Evolutionary conservation across 345 rosid species (phyloP), one percentile per base, ranked within the genome.

Genomic region (Citropsis articulata): DNA sequence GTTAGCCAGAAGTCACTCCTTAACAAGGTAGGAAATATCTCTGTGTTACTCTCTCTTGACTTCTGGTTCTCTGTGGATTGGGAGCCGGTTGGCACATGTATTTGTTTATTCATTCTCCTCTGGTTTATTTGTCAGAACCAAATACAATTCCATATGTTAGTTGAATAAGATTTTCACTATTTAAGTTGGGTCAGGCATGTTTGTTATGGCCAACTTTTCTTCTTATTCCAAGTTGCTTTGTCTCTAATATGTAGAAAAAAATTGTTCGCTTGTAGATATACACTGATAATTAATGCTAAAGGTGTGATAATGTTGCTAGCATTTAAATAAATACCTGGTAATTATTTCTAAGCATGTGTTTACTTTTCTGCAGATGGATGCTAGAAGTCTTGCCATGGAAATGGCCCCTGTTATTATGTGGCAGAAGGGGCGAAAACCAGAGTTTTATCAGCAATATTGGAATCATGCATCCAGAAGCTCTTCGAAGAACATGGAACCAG

Each of bases 371-470:
- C 83, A 95, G 99, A 92, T 95, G 99, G 99, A 95, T 91, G 91
- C 93, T 19, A 90, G 89, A 50, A 86, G 90, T 81, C 88, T 95
- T 86, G 95, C 98, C 42, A 78, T 89, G 94, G 99, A 92, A 78
- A 91, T 91, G 86, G 92, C 97, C 72, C 94, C 98, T 9, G 85
- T 95, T 74, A 86, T 95, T 66, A 91, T 95, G 97, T 95, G 99
- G 99, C 87, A 81, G 83, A 88, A 89, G 73, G 96, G 82, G 76
- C 83, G 72, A 64, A 87, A 85, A 75, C 94, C 96, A 19, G 98
- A 93, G 76, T 81, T 79, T 59, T 91, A 89, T 74, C 76, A 84
- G 69, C 90, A 90, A 82, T 93, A 90, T 57, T 93, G 98, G 98
- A 91, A 81, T 82, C 85, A 85, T 28, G 82, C 86, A 24, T 77